Evolutionary conservation across 257 asterid genomes (phyloP), one percentile per base, ranked within the genome.

Genomic region (Marsdenia floribunda): DNA sequence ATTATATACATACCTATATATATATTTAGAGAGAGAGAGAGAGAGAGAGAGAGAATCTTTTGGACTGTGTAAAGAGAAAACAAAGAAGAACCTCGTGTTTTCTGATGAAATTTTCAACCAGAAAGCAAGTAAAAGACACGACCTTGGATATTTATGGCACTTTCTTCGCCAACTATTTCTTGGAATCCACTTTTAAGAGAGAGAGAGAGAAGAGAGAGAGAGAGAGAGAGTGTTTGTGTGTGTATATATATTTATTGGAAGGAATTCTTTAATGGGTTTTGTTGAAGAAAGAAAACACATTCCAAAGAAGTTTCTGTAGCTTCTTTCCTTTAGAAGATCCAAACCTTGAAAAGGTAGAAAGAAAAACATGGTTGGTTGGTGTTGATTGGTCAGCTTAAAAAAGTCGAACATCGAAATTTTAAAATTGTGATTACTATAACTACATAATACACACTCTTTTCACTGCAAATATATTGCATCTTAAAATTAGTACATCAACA

Each of bases 271-370:
- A 72, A 57, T 37, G 71, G 65, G 75, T 72, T 29, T 75, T 65
- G 64, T 77, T 24, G 67, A 64, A 57, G 80, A 80, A 79, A 29
- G 33, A 29, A 29, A 24, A 70, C 77, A 82, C 76, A 84, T 71
- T 65, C 80, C 79, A 33, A 88, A 57, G 90, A 90, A 86, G 96
- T 85, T 88, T 86, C 89, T 77, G 77, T 71, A 72, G 60, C 81
- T 77, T 73, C 60, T 73, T 82, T 81, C 1, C 33, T 78, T 47
- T 44, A 44, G 49, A 44, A 72, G 88, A 84, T 83, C 81, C 65
- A 79, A 44, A 52, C 90, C 95, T 86, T 82, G 89, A 86, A 82
- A 86, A 80, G 84, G 77, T 64, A 83, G 83, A 82, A 86, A 80
- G 83, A 79, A 53, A 83, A 73, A 76, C 74, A 68, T 22, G 33